Evolutionary conservation across 306 rosid genomes (phyloP), one percentile per base, ranked within the genome.

Genomic region (Dicorynia guianensis): DNA sequence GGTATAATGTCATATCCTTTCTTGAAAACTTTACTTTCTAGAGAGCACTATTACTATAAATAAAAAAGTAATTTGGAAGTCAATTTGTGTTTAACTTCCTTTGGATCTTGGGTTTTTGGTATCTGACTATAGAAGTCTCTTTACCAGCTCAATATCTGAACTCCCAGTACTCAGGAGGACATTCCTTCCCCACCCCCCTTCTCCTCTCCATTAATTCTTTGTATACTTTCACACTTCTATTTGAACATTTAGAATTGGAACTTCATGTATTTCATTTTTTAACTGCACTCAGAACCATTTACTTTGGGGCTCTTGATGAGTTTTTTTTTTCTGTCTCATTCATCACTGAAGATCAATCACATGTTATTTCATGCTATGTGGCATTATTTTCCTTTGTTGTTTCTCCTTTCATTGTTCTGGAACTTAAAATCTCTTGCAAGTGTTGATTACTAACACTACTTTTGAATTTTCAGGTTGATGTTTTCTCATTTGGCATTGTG

Each of bases 401-500:
- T 56, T n/a, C 4, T 55, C 52, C 54, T 64, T 25, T 61, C 66
- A 25, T 44, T n/a, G 46, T n/a, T 40, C 39, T 38, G n/a, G 42
- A 13, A n/a, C 14, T 58, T 48, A 47, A 48, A 56, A 48, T 15
- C 44, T 61, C 58, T 58, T 17, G 11, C 61, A 12, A 7, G 6
- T 17, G 4, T 56, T 43, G 56, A 40, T 63, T 82, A 66, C 69
- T 65, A 39, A 64, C 2, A 6, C 48, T 69, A 55, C 58, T 76
- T 73, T 69, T 40, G 13, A 35, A 69, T 71, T 10, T 67, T 71
- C 81, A 93, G 98, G 98, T 93, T 80, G 97, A 93, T 54, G 89
- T 91, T 44, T 93, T 93, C 89, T 93, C 98, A 49, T 93, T 93
- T 66, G 98, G 98, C 43, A 91, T 93, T 46, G 97, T 91, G 53